A percentile compares a stretch with the other conserved stretches of the same genome.
Conservation (phyloP, 2,329 filamentous ascomycete genomes). For the Diaporthe longicolla region DNA sequence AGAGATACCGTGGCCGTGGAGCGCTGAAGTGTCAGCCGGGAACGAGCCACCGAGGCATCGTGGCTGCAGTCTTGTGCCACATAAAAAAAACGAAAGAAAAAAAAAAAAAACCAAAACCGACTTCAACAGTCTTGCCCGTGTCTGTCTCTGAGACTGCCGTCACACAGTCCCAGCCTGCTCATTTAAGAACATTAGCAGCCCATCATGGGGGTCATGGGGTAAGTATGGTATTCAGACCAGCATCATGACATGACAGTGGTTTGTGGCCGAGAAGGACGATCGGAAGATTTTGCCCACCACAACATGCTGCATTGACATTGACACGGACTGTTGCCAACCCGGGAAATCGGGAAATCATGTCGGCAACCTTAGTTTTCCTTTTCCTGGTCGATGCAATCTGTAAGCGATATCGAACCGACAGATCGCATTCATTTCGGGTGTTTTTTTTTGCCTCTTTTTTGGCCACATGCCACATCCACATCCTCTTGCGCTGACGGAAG, state of each 20-base stretch:
- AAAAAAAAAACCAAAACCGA: too few species aligned
- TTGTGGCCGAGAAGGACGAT: background rate
- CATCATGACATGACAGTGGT: conserved; percentile 7
- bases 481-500: background rate
- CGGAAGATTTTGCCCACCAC: conserved; percentile 26
- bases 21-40: conserved; percentile 1
- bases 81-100: background rate
- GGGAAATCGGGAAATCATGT: conserved; percentile 32
- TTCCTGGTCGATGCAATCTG: conserved; percentile 26
- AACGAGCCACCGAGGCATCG: background rate
- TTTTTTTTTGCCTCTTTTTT: background rate
- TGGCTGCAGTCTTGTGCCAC: background rate
- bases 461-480: background rate
- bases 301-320: conserved; percentile 30
- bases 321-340: conserved; percentile 21
- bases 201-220: background rate
- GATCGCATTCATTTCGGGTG: conserved; percentile 22
- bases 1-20: background rate
- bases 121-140: background rate
- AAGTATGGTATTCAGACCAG: background rate
- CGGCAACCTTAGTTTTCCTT: conserved; percentile 2
- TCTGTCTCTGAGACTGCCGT: background rate
- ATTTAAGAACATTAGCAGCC: background rate
- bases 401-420: conserved; percentile 21
- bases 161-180: background rate